Percentiles rank a stretch among this genome's conserved stretches.
phyloP scores from a whole-genome alignment of 495 filamentous ascomycete genomes.

The Penicillium ucsense region DNA sequence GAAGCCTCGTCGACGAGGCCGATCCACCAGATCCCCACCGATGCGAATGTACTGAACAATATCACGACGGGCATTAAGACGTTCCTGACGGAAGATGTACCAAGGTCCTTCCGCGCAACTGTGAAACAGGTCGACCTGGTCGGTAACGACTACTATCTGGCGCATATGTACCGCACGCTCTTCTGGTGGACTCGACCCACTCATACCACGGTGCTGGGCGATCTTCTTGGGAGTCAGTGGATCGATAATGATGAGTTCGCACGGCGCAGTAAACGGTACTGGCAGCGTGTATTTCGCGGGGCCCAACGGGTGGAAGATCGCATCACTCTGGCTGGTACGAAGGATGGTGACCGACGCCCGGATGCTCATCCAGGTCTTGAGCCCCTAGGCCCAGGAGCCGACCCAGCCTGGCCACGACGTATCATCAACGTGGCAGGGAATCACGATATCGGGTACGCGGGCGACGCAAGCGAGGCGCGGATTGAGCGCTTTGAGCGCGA shows the following conservation, averaged over 20 bases:
- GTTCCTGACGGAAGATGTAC: conserved; percentile 54
- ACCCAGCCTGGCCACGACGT: conserved; percentile 56
- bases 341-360: conserved; percentile 16
- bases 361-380: conserved; percentile 30
- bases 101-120: conserved; percentile 45
- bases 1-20: conserved; percentile 8
- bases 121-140: conserved; percentile 79
- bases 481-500: conserved; percentile 68
- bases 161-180: conserved; percentile 82
- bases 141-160: conserved; percentile 92
- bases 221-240: conserved; percentile 96
- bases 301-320: conserved; percentile 58
- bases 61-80: conserved; percentile 39
- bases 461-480: conserved; percentile 65
- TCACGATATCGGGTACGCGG: conserved; percentile 93
- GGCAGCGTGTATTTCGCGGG: conserved; percentile 68
- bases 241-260: conserved; percentile 76
- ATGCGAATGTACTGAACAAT: conserved; percentile 24
- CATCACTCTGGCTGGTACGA: conserved; percentile 28
- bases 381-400: conserved; percentile 37
- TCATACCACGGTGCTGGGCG: conserved; percentile 82
- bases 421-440: conserved; percentile 89
- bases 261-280: conserved; percentile 60
- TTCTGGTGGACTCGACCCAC: conserved; percentile 74
- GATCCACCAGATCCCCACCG: conserved; percentile 7